Base-by-base conservation (phyloP, 2,329 filamentous ascomycete genomes). In the Hypomyces perniciosus region DNA sequence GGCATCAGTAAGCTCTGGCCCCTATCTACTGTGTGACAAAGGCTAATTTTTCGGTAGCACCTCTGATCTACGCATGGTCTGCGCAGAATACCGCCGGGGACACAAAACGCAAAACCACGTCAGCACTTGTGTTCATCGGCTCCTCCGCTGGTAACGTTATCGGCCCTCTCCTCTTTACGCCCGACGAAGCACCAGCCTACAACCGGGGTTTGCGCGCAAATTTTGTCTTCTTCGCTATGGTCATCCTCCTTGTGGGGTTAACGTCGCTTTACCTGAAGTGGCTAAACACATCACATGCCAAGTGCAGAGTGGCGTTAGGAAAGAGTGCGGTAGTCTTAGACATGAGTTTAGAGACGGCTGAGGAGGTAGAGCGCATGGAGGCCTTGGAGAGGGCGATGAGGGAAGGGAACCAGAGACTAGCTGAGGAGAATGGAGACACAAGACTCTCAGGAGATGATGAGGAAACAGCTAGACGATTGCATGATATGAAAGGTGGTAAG, bases 71-170 rank as follows among this genome's bases (percentile, higher is more conserved):
- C 56, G 77, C 78, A 0, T 83, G 79, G 79, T 79, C 77, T 2
- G 72, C 77, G 2, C 78, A 81, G 54, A 84, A 85, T 56, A 84
- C 84, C 0, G 84, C 79, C 0, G 84, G 84, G 1, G 83, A 87
- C 60, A 87, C 84, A 0, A 88, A 88, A 66, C 80, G 81, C 55
- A 86, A 86, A 60, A 77, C 79, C 8, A 84, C 79, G 0, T 85
- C 82, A 0, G 82, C 77, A 9, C 72, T 85, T 6, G 70, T 87
- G 1, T 84, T 87, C 58, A 75, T 87, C 43, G 81, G 83, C 4
- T 78, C 83, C 52, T 84, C 78, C 46, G 77, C 77, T 1, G 84
- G 84, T 5, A 87, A 88, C 57, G 80, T 86, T 34, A 69, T 86
- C 26, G 84, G 83, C 0, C 84, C 84, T 0, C 75, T 82, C 43